Base-by-base conservation (phyloP, 1,284 basidiomycete species). In the Irpex lacteus region DNA sequence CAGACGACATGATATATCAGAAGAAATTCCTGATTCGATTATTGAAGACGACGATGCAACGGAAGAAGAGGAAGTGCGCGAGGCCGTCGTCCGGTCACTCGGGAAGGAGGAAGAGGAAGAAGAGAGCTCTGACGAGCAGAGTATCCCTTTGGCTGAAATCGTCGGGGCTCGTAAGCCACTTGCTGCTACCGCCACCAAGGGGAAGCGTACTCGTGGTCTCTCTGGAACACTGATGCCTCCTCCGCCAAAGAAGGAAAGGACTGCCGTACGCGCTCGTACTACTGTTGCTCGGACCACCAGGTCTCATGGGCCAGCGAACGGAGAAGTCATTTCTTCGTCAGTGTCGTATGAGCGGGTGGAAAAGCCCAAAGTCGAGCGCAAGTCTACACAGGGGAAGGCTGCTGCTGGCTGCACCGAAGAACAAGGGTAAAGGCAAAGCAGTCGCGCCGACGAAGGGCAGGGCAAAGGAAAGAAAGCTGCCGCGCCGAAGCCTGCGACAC, bases 51-150 rank as follows among this genome's bases (percentile, higher is more conserved):
- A 37, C 4, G 44, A 53, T 40, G 47, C 36, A 18, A 49, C 36
- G 32, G 47, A 61, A 40, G 47, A 61, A 40, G 55, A 62, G 15
- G 37, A 59, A 21, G 37, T 47, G n/a, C 37, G 55, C 38, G 50
- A 58, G 61, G 60, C 15, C 32, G 69, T 70, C 32, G 70, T 70
- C 4, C 66, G 70, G 57, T 58, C 62, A 44, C 13, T 18, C 11
- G 19, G n/a, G 40, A 44, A 49, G 26, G 15, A 47, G 21, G 56
- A n/a, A n/a, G n/a, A 60, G n/a, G 57, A 61, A 26, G 34, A 58
- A 49, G 68, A 69, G 37, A 56, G 58, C 15, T 44, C 21, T 5
- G n/a, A 34, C 13, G 71, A 72, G 53, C 70, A 71, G 34, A 70
- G 70, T 15, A 19, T 72, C 59, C n/a, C 67, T 74, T 47, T 66